Conservation (phyloP, 1,139 yeast genomes). For the Hansenula sp. region DNA sequence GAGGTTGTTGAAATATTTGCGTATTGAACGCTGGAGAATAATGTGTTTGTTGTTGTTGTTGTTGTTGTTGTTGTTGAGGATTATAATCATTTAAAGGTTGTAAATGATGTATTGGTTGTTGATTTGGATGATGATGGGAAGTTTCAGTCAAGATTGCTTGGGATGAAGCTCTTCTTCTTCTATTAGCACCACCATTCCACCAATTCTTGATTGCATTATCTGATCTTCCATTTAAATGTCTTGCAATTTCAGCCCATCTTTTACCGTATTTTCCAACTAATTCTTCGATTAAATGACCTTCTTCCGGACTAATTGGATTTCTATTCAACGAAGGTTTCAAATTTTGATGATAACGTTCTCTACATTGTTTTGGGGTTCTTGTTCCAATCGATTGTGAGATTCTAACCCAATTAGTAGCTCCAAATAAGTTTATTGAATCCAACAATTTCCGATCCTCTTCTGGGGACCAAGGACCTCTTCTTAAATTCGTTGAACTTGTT, state of each 20-base stretch:
- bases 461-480: constrained; percentile 82
- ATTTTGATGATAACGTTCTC: constrained; percentile 91
- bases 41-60: not conserved
- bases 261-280: constrained; percentile 80
- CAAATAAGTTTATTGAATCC: constrained; percentile 66
- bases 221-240: constrained; percentile 80
- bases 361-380: constrained; percentile 87
- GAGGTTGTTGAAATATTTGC: constrained; percentile 12
- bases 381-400: constrained; percentile 72
- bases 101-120: not conserved
- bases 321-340: constrained; percentile 81
- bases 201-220: constrained; percentile 93
- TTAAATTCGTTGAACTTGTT: constrained; percentile 9
- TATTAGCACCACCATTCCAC: constrained; percentile 94
- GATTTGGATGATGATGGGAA: not conserved
- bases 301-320: constrained; percentile 80
- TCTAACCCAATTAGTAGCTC: constrained; percentile 91
- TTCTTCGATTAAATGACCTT: constrained; percentile 76
- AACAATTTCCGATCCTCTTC: constrained; percentile 74
- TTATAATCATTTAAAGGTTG: constrained; percentile 6
- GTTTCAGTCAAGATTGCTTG: constrained; percentile 16
- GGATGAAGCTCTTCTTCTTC: constrained; percentile 40
- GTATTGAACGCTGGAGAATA: constrained; percentile 16
- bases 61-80: constrained; percentile 3
- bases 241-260: constrained; percentile 92